phyloP scores from a whole-genome alignment of 2,329 filamentous ascomycete genomes.

The Elsinoe ampelina region DNA sequence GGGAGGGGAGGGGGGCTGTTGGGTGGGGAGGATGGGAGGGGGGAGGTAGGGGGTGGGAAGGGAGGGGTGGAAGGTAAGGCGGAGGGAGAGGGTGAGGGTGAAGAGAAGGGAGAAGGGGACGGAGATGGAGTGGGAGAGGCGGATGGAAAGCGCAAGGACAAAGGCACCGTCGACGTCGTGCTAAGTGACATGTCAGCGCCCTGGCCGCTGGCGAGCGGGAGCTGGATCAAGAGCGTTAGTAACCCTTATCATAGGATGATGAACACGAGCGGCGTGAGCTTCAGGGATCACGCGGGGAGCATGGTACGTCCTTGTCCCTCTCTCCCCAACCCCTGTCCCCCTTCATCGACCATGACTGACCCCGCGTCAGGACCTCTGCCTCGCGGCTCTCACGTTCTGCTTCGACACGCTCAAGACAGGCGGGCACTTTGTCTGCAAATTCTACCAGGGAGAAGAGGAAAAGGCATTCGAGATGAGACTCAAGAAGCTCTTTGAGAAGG shows the following conservation, averaged over 20 bases:
- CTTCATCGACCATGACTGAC: too few relatives aligned
- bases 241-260: slow-evolving; percentile 97
- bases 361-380: slow-evolving; percentile 66
- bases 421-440: slow-evolving; percentile 94
- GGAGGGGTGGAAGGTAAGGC: slow-evolving; percentile 27
- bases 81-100: slow-evolving; percentile 16
- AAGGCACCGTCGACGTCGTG: slow-evolving; percentile 67
- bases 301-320: slow-evolving; percentile 57
- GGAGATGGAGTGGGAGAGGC: slow-evolving; percentile 17
- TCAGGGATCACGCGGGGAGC: slow-evolving; percentile 83
- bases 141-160: slow-evolving; percentile 41
- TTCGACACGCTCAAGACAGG: slow-evolving; percentile 72
- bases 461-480: slow-evolving; percentile 66
- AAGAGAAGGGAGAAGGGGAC: too few relatives aligned
- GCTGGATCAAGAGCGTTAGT: slow-evolving; percentile 83
- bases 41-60: too few relatives aligned
- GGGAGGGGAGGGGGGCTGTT: slow-evolving; percentile 20
- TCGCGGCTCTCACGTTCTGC: slow-evolving; percentile 73
- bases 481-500: slow-evolving; percentile 66
- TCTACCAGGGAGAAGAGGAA: slow-evolving; percentile 86
- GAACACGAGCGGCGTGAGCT: slow-evolving; percentile 86
- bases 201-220: slow-evolving; percentile 73
- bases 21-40: slow-evolving; percentile 26
- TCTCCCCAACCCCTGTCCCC: too few relatives aligned
- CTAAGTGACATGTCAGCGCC: slow-evolving; percentile 98